phyloP scores from a whole-genome alignment of 1,139 yeast genomes.

The Zhuliangozyma parablackwelliae region DNA sequence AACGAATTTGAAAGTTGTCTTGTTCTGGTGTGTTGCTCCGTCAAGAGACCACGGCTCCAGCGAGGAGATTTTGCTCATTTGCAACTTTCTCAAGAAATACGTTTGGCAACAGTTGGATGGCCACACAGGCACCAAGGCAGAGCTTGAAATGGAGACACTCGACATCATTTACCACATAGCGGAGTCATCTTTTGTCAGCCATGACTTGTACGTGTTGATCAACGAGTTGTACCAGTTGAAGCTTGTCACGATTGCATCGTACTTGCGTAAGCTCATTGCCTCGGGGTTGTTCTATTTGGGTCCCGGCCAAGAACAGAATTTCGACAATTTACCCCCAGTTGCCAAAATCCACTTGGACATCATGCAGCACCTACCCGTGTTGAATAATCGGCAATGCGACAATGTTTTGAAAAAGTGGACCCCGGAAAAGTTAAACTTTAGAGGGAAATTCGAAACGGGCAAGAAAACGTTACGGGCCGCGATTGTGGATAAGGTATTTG shows the following conservation, averaged over 20 bases:
- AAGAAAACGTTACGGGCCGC: constrained; percentile 20
- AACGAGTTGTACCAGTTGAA: constrained; percentile 51
- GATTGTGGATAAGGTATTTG: constrained; percentile 20
- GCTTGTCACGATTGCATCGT: constrained; percentile 58
- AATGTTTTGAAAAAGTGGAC: constrained; percentile 44
- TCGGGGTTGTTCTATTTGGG: constrained; percentile 69
- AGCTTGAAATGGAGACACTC: constrained; percentile 47
- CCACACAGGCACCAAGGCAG: constrained; percentile 16
- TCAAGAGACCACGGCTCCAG: constrained; percentile 28
- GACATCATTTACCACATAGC: constrained; percentile 46
- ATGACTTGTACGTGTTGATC: constrained; percentile 47
- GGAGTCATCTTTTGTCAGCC: constrained; percentile 23
- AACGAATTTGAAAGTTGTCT: constrained; percentile 29
- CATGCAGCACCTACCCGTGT: constrained; percentile 50
- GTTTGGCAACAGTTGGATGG: constrained; percentile 17
- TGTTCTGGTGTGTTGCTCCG: constrained; percentile 49
- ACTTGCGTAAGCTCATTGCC: constrained; percentile 73
- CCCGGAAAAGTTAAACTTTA: constrained; percentile 28
- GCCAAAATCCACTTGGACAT: constrained; percentile 45
- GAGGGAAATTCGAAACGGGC: constrained; percentile 26
- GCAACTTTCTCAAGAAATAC: constrained; percentile 35
- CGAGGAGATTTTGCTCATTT: constrained; percentile 32
- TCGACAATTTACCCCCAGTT: constrained; percentile 17
- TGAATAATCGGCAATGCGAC: constrained; percentile 48
- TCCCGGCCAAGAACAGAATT: constrained; percentile 15